Percentiles rank a stretch among this genome's conserved stretches.
These are phyloP conservation scores for Ophiostoma ulmi DNA, from an alignment of 2,329 filamentous ascomycete species.

Conservation along the genomic window DNA sequence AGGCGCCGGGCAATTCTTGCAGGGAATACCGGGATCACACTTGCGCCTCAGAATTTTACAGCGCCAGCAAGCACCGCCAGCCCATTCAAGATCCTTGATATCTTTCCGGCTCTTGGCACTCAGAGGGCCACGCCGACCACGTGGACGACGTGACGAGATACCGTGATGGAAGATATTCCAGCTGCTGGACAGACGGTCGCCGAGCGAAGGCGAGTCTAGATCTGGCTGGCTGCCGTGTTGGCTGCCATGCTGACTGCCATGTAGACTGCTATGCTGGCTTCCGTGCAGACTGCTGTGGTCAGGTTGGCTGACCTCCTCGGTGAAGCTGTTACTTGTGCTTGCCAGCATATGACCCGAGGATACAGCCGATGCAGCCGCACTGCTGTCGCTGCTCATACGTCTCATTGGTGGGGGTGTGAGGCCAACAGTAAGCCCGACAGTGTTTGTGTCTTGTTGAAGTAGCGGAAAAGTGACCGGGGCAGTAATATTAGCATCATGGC, in stretches of 20 bases:
- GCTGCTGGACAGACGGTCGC: slow-evolving; percentile 27
- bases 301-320: slow-evolving; percentile 14
- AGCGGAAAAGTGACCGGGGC: slow-evolving; percentile 20
- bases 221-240: slow-evolving; percentile 7
- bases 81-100: slow-evolving; percentile 32
- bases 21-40: slow-evolving; percentile 32
- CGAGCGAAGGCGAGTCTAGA: slow-evolving; percentile 24
- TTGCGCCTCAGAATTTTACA: slow-evolving; percentile 33
- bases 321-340: background rate
- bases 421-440: slow-evolving; percentile 16
- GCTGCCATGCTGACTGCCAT: background rate
- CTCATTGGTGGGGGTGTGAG: slow-evolving; percentile 13
- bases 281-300: slow-evolving; percentile 11
- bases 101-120: slow-evolving; percentile 32
- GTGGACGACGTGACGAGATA: slow-evolving; percentile 29
- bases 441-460: slow-evolving; percentile 20
- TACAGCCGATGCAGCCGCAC: slow-evolving; percentile 17
- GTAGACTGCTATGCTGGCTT: background rate
- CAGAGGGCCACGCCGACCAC: slow-evolving; percentile 32
- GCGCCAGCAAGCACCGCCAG: slow-evolving; percentile 33
- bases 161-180: slow-evolving; percentile 29
- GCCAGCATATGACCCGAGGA: slow-evolving; percentile 10
- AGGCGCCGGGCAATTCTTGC: slow-evolving; percentile 32
- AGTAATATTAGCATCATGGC: slow-evolving; percentile 19
- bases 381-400: slow-evolving; percentile 19